Conservation (phyloP, 1,284 basidiomycete genomes). For the Macrocystidia cucumis region DNA sequence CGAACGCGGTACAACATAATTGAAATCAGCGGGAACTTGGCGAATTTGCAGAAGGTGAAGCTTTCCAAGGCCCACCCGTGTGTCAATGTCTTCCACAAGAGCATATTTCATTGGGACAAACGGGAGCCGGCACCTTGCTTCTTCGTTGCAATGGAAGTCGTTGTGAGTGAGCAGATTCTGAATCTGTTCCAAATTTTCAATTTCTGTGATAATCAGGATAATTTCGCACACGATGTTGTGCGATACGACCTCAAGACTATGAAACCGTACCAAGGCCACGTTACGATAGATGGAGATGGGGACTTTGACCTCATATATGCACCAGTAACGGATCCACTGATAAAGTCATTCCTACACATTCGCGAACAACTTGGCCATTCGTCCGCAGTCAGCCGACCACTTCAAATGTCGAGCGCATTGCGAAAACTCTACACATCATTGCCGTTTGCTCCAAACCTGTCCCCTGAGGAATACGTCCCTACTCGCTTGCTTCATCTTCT, state of each 20-base stretch:
- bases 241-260: constrained; percentile 80
- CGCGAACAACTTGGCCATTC: constrained; percentile 49
- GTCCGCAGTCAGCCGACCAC: constrained; percentile 48
- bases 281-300: constrained; percentile 76
- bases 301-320: constrained; percentile 87
- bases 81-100: constrained; percentile 73
- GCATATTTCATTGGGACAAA: constrained; percentile 83
- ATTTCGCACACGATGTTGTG: constrained; percentile 94
- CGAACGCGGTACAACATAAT: constrained; percentile 89
- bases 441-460: constrained; percentile 91
- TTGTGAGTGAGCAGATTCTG: constrained; percentile 46
- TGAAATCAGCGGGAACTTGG: constrained; percentile 84
- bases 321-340: constrained; percentile 80
- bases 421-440: constrained; percentile 62
- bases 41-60: constrained; percentile 61
- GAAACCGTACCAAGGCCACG: constrained; percentile 78
- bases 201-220: too few species aligned
- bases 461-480: constrained; percentile 86
- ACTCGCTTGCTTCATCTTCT: constrained; percentile 88
- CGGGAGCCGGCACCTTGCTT: constrained; percentile 83
- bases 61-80: constrained; percentile 48
- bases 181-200: too few species aligned
- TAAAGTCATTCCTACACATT: constrained; percentile 64
- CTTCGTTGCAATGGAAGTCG: constrained; percentile 91
- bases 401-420: constrained; percentile 44